These are phyloP conservation scores for Sporopachydermia cereana DNA, from an alignment of 1,139 yeast genomes.

Conservation along the genomic window DNA sequence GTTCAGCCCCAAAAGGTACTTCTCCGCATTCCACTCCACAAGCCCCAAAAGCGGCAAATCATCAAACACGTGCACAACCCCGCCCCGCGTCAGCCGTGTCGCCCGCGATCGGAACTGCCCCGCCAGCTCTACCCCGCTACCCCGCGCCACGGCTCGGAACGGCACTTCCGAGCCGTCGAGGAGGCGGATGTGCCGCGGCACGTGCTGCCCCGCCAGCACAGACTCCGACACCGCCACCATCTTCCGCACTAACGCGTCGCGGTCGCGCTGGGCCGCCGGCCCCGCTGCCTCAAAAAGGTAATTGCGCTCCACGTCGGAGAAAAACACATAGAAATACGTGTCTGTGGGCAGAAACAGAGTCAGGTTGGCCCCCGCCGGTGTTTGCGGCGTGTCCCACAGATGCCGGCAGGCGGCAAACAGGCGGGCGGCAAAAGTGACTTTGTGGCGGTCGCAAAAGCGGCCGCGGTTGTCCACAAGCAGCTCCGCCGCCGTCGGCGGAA, in stretches of 20 bases:
- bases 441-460: background rate
- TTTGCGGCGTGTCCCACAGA: constrained; percentile 12
- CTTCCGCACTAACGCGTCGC: constrained; percentile 17
- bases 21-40: constrained; percentile 50
- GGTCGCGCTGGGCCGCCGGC: constrained; percentile 24
- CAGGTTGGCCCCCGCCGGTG: constrained; percentile 18
- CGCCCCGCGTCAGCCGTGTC: constrained; percentile 43
- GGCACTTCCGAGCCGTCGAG: constrained; percentile 12
- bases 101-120: constrained; percentile 21
- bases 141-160: constrained; percentile 16
- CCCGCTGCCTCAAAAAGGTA: constrained; percentile 33
- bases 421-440: background rate
- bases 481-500: constrained; percentile 35
- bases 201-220: constrained; percentile 5
- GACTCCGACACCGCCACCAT: background rate
- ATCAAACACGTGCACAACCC: constrained; percentile 49
- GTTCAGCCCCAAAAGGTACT: constrained; percentile 60
- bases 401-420: constrained; percentile 5
- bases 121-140: constrained; percentile 16
- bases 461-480: constrained; percentile 19
- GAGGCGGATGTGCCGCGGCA: constrained; percentile 8
- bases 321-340: constrained; percentile 21
- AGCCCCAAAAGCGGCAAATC: constrained; percentile 20
- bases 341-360: constrained; percentile 39
- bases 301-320: constrained; percentile 33